Evolutionary conservation across 1,139 yeast genomes (phyloP), one percentile per base, ranked within the genome.

Genomic region (Magnusiomyces fungicola): DNA sequence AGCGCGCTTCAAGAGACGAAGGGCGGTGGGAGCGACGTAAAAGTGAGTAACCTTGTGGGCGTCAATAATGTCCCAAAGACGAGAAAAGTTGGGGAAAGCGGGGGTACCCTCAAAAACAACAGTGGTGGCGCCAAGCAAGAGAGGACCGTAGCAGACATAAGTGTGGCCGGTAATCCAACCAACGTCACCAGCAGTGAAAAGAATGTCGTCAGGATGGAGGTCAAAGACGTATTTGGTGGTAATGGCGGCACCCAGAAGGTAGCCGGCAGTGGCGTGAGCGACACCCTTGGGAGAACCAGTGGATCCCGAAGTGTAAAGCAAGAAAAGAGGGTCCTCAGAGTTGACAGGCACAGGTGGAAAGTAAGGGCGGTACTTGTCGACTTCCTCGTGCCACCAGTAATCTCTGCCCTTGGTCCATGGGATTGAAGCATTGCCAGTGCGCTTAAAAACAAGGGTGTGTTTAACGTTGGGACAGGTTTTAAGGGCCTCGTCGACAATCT

Each of bases 81-180:
- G 81, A 59, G 96, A 95, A 65, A 80, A 90, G 67, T 88, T 88
- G 63, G 98, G 98, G 72, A 87, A 90, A 38, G 96, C 96, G 53
- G 98, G 98, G 22, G 98, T 92, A 56, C 97, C 96, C 74, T 92
- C 98, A 63, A 92, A 92, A 54, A 92, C 88, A 56, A 92, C 80
- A 33, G 97, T 81, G 49, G 97, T 85, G 52, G 88, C 82, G 68
- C 98, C 98, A 52, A 88, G 75, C 47, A 80, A 70, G 62, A 92
- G 78, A 51, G 98, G 97, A 56, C 97, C 97, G 67, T 92, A 92
- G 55, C 90, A 74, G 34, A 95, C 96, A 65, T 92, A 92, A 36
- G 97, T 84, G 71, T 92, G 98, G 61, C 98, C 98, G 39, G 98
- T 92, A 66, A 92, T 92, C 98, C 98, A 92, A 68, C 98, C 98